A percentile compares a stretch with the other conserved stretches of the same genome.
Conservation (phyloP, 441 rosid species). For the Syzygium syzygioides region DNA sequence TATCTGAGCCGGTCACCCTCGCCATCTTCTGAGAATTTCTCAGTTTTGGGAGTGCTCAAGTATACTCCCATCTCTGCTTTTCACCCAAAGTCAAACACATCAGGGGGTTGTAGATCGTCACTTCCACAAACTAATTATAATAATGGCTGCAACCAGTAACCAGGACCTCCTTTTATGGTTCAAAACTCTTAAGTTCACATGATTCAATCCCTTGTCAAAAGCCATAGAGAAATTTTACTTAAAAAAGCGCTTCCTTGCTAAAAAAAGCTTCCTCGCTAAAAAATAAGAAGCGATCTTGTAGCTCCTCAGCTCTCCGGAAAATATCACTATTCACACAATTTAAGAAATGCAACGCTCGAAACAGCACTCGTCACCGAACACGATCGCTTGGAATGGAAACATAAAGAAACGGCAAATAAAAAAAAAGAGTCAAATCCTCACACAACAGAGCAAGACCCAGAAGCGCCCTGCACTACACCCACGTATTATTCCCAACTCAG, state of each 20-base stretch:
- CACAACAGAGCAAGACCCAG: neutral
- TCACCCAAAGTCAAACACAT: neutral
- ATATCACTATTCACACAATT: neutral
- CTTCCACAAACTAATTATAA: neutral
- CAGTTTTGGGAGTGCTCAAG: constrained; percentile 91
- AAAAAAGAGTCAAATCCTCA: neutral
- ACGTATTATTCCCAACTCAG: neutral
- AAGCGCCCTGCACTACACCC: neutral
- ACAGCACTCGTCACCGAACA: neutral
- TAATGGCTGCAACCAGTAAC: neutral
- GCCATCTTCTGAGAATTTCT: constrained; percentile 86
- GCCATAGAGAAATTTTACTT: neutral
- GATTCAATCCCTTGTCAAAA: neutral
- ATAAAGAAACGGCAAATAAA: neutral
- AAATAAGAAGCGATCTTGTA: neutral
- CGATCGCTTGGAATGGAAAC: neutral
- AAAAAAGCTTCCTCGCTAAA: neutral
- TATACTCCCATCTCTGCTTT: constrained; percentile 76
- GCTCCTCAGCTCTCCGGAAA: neutral
- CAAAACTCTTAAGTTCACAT: neutral
- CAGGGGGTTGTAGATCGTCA: neutral
- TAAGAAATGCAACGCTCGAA: neutral
- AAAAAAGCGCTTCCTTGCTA: too few relatives aligned
- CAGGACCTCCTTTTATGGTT: neutral
- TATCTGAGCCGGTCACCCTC: constrained; percentile 68